A percentile compares a stretch with the other conserved stretches of the same genome.
Evolutionary conservation across 2,329 filamentous ascomycete genomes (phyloP).

Genomic region (Cladosporium sp.): DNA sequence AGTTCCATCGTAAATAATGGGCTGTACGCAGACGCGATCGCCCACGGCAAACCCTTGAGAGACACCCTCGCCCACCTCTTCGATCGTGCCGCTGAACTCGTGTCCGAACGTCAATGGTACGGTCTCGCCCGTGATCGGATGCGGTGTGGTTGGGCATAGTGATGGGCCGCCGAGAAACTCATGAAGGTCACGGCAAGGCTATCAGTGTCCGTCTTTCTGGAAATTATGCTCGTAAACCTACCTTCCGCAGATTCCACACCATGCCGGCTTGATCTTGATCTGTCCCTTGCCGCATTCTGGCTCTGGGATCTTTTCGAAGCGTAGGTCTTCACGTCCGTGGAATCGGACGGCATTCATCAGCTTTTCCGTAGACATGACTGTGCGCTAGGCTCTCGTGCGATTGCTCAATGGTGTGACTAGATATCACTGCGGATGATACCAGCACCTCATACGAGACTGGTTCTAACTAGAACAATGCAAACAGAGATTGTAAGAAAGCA

Average conservation of each 20-base stretch:
- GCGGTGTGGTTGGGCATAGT: constrained; percentile 47
- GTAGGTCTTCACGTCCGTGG: constrained; percentile 34
- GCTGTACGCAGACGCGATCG: constrained; percentile 47
- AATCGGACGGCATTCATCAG: constrained; percentile 36
- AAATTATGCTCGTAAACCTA: not conserved
- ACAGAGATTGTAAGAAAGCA: no score
- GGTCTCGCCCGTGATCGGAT: constrained; percentile 51
- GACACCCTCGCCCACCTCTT: constrained; percentile 50
- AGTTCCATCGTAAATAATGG: constrained; percentile 52
- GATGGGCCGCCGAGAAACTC: constrained; percentile 34
- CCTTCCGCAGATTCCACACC: constrained; percentile 33
- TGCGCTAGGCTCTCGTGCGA: no score
- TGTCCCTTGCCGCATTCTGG: constrained; percentile 32
- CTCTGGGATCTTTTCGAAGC: constrained; percentile 31
- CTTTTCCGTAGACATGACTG: constrained; percentile 2
- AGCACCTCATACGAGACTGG: no score
- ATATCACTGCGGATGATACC: no score
- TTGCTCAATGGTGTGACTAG: no score
- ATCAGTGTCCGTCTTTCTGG: not conserved
- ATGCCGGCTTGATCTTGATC: constrained; percentile 34
- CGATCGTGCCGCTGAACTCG: constrained; percentile 50
- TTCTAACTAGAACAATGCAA: no score
- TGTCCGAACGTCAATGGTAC: constrained; percentile 52
- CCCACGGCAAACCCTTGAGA: constrained; percentile 43
- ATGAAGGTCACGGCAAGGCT: constrained; percentile 25